phyloP scores from a whole-genome alignment of 192 early-diverging fungal genomes.

The Gonapodya sp. region DNA sequence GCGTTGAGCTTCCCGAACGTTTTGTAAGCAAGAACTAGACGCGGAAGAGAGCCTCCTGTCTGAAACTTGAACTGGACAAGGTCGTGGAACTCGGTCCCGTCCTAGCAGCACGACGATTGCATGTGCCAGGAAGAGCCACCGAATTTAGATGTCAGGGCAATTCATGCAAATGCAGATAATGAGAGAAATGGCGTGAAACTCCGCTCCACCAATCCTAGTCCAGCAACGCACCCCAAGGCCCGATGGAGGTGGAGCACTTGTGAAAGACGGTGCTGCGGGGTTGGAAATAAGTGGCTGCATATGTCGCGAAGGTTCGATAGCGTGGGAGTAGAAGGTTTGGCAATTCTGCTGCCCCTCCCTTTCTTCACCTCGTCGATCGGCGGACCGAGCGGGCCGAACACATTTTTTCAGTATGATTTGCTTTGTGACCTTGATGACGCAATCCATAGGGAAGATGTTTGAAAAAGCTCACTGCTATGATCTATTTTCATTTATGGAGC shows the following conservation, averaged over 20 bases:
- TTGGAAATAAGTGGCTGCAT: not conserved
- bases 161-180: no score
- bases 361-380: no score
- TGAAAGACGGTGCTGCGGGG: not conserved
- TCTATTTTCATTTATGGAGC: no score
- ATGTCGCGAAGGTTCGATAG: no score
- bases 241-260: not conserved
- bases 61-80: not conserved
- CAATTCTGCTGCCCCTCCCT: no score
- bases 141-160: not conserved
- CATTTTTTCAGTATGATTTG: no score
- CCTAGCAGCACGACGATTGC: not conserved
- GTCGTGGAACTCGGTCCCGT: not conserved
- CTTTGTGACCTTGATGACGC: no score
- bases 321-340: no score
- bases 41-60: not conserved
- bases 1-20: conserved; percentile 5
- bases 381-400: no score
- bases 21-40: not conserved
- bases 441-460: no score
- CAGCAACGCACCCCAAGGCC: not conserved
- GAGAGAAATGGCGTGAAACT: no score
- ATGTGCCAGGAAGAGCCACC: not conserved
- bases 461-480: no score
- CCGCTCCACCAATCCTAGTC: not conserved